A percentile compares a stretch with the other conserved stretches of the same genome.
Evolutionary conservation across 805 yeast species (phyloP).

Genomic region (Cephaloascus fragrans): DNA sequence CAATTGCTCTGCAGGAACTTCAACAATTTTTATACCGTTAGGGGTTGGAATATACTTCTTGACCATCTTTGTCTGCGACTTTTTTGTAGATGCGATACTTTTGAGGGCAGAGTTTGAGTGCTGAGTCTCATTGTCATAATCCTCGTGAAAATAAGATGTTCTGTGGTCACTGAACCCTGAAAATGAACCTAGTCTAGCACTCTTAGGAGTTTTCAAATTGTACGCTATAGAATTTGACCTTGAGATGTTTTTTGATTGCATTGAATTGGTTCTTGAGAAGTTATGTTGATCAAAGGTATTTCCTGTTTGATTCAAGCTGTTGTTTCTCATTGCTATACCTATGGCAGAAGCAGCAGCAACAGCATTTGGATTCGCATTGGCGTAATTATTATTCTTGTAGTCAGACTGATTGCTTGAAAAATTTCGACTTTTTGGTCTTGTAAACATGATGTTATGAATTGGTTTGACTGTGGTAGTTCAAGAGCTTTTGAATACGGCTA

Average conservation of each 20-base stretch:
- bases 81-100: background rate
- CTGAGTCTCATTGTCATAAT: background rate
- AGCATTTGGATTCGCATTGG: slow-evolving; percentile 35
- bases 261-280: slow-evolving; percentile 7
- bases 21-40: slow-evolving; percentile 57
- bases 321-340: slow-evolving; percentile 35
- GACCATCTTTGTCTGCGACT: slow-evolving; percentile 31
- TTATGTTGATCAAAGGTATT: background rate
- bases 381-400: background rate
- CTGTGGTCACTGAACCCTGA: background rate
- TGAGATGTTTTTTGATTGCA: background rate
- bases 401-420: background rate
- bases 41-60: slow-evolving; percentile 70
- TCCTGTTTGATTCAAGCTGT: slow-evolving; percentile 8
- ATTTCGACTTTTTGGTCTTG: background rate
- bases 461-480: background rate
- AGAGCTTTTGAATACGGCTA: too few relatives aligned
- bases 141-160: background rate
- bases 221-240: background rate
- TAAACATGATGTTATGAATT: slow-evolving; percentile 1
- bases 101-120: background rate
- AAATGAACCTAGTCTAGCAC: background rate
- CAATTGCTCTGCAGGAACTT: slow-evolving; percentile 46
- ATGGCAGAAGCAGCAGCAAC: slow-evolving; percentile 55
- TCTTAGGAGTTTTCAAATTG: background rate